phyloP scores from a whole-genome alignment of 2,329 filamentous ascomycete genomes.

The Ceratocystis papillata region DNA sequence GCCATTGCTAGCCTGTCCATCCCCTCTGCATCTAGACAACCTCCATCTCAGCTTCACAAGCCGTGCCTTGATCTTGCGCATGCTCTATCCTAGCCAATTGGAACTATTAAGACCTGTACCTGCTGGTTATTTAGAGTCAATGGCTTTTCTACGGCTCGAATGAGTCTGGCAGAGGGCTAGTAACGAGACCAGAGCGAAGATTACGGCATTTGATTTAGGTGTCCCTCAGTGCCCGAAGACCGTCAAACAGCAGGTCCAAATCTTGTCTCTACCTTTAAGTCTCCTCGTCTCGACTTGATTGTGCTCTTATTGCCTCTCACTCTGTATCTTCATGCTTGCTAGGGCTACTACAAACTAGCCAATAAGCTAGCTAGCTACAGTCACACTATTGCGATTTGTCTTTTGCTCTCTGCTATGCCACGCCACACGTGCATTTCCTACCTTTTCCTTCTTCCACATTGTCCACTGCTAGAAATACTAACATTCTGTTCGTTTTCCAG shows the following conservation, averaged over 20 bases:
- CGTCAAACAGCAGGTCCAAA: too few relatives aligned
- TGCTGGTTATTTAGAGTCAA: too few relatives aligned
- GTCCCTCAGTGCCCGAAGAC: too few relatives aligned
- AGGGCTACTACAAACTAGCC: neutral
- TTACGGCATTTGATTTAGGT: too few relatives aligned
- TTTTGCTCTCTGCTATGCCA: constrained; percentile 3
- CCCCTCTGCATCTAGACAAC: neutral
- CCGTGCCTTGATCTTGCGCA: neutral
- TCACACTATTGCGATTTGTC: constrained; percentile 5
- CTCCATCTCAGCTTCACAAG: neutral
- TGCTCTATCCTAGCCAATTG: too few relatives aligned
- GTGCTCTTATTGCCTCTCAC: neutral
- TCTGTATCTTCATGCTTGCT: neutral
- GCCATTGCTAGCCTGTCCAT: neutral
- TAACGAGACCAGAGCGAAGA: too few relatives aligned
- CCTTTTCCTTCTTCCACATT: neutral
- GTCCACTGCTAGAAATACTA: neutral
- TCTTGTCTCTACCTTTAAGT: too few relatives aligned
- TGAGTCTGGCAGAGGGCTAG: too few relatives aligned
- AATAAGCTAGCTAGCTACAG: neutral
- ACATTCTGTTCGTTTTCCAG: constrained; percentile 11
- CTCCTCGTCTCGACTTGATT: too few relatives aligned
- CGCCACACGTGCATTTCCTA: neutral
- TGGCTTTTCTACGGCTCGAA: too few relatives aligned
- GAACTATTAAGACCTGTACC: too few relatives aligned